Percentiles rank a stretch among this genome's conserved stretches.
Evolutionary conservation across 2,329 filamentous ascomycete genomes (phyloP).

Genomic region (Aspergillus floridensis): DNA sequence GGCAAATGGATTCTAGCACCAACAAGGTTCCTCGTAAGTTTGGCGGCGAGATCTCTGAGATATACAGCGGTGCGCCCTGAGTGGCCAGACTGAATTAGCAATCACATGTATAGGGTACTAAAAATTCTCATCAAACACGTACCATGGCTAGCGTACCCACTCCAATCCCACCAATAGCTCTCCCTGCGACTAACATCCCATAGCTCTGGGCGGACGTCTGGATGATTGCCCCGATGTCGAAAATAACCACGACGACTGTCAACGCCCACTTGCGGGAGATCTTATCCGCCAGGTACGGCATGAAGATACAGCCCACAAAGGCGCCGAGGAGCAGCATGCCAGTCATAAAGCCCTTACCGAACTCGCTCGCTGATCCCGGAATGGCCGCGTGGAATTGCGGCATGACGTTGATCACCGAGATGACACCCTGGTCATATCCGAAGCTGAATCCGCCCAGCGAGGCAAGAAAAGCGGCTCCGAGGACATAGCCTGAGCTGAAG

Average conservation of each 20-base stretch:
- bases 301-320: slow-evolving; percentile 38
- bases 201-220: slow-evolving; percentile 29
- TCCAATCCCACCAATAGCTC: slow-evolving; percentile 37
- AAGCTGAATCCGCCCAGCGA: slow-evolving; percentile 43
- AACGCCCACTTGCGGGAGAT: slow-evolving; percentile 45
- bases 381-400: slow-evolving; percentile 43
- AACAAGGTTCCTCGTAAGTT: slow-evolving; percentile 22
- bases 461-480: slow-evolving; percentile 44
- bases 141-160: slow-evolving; percentile 39
- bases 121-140: neutral
- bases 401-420: slow-evolving; percentile 48
- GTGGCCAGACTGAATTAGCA: no score
- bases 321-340: slow-evolving; percentile 44
- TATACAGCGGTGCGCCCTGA: slow-evolving; percentile 47
- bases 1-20: slow-evolving; percentile 24
- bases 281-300: slow-evolving; percentile 39
- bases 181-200: slow-evolving; percentile 31
- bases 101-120: no score
- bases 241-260: slow-evolving; percentile 32
- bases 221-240: slow-evolving; percentile 46
- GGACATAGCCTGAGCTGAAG: slow-evolving; percentile 39
- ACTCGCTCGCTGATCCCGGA: slow-evolving; percentile 34
- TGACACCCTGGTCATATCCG: slow-evolving; percentile 47
- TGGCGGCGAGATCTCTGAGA: slow-evolving; percentile 45
- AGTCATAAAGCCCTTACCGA: slow-evolving; percentile 42